Percentiles rank a stretch among this genome's conserved stretches.
Evolutionary conservation across 805 yeast species (phyloP).

Genomic region (Candida sithepensis): DNA sequence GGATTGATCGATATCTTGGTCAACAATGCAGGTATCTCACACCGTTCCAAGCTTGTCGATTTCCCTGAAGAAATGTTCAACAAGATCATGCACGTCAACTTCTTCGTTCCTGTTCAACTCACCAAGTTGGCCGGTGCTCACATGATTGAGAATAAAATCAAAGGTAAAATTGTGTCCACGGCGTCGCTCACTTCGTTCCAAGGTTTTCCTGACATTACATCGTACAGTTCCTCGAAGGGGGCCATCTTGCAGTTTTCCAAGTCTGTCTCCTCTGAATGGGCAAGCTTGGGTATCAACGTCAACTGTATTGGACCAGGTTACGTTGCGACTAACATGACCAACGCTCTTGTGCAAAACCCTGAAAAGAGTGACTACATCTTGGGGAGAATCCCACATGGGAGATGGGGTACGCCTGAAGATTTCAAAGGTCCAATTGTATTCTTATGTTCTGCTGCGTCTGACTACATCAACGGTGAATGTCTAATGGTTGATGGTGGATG

Average conservation of each 20-base stretch:
- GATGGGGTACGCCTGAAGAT: constrained; percentile 49
- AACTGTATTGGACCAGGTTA: constrained; percentile 51
- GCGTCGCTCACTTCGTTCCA: constrained; percentile 40
- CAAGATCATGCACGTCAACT: constrained; percentile 38
- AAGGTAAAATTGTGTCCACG: constrained; percentile 41
- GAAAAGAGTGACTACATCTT: constrained; percentile 27
- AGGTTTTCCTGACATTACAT: constrained; percentile 36
- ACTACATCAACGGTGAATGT: constrained; percentile 50
- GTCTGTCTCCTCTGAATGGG: constrained; percentile 43
- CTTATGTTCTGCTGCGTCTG: constrained; percentile 47
- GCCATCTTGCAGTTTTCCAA: constrained; percentile 36
- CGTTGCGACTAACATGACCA: constrained; percentile 44
- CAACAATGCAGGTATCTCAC: constrained; percentile 35
- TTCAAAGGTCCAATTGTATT: constrained; percentile 42
- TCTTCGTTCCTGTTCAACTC: constrained; percentile 35
- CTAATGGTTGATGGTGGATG: constrained; percentile 56
- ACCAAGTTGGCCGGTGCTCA: constrained; percentile 36
- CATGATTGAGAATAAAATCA: constrained; percentile 29
- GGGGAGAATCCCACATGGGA: constrained; percentile 40
- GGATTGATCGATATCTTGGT: constrained; percentile 31
- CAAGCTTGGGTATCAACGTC: constrained; percentile 40
- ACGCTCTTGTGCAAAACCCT: constrained; percentile 25
- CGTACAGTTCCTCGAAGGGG: constrained; percentile 42
- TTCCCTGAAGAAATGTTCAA: constrained; percentile 37
- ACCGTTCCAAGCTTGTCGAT: constrained; percentile 31